Evolutionary conservation across 306 rosid species (phyloP), one percentile per base, ranked within the genome.

Genomic region (Sesbania bispinosa): DNA sequence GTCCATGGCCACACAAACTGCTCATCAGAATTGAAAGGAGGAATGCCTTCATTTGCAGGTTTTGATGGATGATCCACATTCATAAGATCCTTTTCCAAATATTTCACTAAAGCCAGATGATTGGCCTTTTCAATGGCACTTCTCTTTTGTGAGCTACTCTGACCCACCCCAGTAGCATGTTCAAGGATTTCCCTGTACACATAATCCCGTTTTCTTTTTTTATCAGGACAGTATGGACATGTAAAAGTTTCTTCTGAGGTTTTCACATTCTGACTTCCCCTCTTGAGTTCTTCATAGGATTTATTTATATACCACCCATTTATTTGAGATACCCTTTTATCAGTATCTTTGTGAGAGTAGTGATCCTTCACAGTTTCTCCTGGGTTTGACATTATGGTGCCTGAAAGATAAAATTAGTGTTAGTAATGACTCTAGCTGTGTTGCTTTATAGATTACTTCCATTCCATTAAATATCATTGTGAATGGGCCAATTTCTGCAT

Each of bases 81-180:
- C 16, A 70, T 79, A 19, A 83, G 63, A 83, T 87, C 85, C 23
- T 77, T 89, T 72, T 81, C 83, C 87, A 92, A 83, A 82, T 84
- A 92, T 67, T 83, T 88, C 67, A 73, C 71, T 74, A 92, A 82
- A 78, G 98, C 99, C 43, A 85, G 67, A 78, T 95, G 99, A 42
- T 88, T 87, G 33, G 93, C 96, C 87, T 95, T 95, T 36, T 89
- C 93, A 36, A 74, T 78, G 6, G 81, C 69, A 79, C 85, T 80
- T 84, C 97, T 88, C 83, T 89, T 95, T 13, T 85, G 79, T 20
- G 96, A 86, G 67, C 71, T 64, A 70, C 99, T 95, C 70, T 82
- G 92, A 64, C 97, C 96, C 68, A 95, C 97, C 62, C 92, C 99
- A 61, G 92, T 75, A 45, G 99, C 96, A 85, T 95, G 99, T 68